phyloP scores from a whole-genome alignment of 192 early-diverging fungal species.

The Podila verticillata region DNA sequence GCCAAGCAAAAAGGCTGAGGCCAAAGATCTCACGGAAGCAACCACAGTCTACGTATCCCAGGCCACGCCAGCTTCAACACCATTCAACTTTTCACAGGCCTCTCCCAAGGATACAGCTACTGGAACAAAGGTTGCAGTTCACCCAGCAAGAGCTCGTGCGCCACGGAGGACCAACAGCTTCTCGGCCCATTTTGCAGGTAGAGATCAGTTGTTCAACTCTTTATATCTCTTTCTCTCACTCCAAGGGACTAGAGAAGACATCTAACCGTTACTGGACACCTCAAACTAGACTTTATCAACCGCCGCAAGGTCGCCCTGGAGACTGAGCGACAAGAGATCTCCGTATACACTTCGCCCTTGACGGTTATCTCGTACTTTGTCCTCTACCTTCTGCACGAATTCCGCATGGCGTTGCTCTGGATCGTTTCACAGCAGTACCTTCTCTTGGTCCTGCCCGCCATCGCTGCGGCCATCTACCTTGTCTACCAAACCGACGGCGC shows the following conservation, averaged over 20 bases:
- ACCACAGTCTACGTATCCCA: background rate
- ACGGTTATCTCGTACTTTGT: constrained; percentile 58
- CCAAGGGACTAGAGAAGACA: background rate
- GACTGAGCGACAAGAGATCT: constrained; percentile 53
- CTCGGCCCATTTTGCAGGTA: constrained; percentile 49
- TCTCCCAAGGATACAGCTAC: background rate
- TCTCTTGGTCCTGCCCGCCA: constrained; percentile 34
- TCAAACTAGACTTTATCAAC: constrained; percentile 53
- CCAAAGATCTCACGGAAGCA: constrained; percentile 5
- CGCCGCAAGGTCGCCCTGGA: constrained; percentile 48
- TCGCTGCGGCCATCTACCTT: constrained; percentile 42
- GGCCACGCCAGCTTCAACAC: background rate
- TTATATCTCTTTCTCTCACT: background rate
- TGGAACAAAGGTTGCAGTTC: constrained; percentile 1
- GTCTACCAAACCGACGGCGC: constrained; percentile 65
- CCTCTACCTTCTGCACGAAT: constrained; percentile 53
- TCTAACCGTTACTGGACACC: too few relatives aligned
- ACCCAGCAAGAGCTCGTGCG: constrained; percentile 22
- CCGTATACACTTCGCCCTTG: constrained; percentile 59
- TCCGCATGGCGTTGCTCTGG: constrained; percentile 50
- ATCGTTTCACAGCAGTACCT: constrained; percentile 51
- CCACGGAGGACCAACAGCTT: constrained; percentile 44
- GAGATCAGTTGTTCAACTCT: background rate
- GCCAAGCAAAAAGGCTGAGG: background rate
- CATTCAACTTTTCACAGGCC: background rate